phyloP scores from a whole-genome alignment of 2,329 filamentous ascomycete species.

The Onygena corvina region DNA sequence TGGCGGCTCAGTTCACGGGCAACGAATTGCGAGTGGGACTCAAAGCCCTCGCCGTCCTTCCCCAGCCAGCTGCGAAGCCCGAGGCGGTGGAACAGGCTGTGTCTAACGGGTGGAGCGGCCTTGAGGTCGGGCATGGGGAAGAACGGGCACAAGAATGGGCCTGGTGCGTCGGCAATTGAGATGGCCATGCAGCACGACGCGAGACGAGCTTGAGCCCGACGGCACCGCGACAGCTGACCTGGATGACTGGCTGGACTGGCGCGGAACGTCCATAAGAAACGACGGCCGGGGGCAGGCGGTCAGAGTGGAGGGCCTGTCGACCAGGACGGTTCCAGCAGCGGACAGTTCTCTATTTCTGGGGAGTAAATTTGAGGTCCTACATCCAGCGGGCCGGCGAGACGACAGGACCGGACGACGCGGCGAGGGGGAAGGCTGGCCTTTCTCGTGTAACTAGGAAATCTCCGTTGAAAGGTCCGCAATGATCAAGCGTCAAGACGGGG shows the following conservation, averaged over 20 bases:
- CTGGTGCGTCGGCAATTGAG: conserved; percentile 30
- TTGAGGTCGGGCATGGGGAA: conserved; percentile 27
- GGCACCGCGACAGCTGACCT: conserved; percentile 23
- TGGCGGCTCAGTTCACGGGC: conserved; percentile 1
- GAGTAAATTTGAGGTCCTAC: too few species aligned
- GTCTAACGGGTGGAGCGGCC: conserved; percentile 24
- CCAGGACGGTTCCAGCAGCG: too few species aligned
- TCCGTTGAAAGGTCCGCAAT: too few species aligned
- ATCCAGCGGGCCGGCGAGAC: background rate
- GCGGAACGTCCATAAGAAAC: conserved; percentile 28
- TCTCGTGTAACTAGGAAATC: conserved; percentile 7
- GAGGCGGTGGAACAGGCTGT: conserved; percentile 38
- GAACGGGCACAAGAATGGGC: conserved; percentile 27
- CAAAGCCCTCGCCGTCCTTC: conserved; percentile 24
- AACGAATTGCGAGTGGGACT: conserved; percentile 9
- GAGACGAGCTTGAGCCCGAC: conserved; percentile 20
- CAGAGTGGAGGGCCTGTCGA: conserved; percentile 1
- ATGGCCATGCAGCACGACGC: conserved; percentile 31
- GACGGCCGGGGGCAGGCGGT: conserved; percentile 2
- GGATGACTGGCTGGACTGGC: conserved; percentile 25
- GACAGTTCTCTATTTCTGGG: too few species aligned
- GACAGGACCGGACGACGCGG: background rate
- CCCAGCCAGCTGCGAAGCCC: conserved; percentile 33
- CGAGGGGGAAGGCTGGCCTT: background rate
- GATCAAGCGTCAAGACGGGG: too few species aligned